Percentiles rank a stretch among this genome's conserved stretches.
phyloP scores from a whole-genome alignment of 306 rosid genomes.

The Vigna nakashimae region DNA sequence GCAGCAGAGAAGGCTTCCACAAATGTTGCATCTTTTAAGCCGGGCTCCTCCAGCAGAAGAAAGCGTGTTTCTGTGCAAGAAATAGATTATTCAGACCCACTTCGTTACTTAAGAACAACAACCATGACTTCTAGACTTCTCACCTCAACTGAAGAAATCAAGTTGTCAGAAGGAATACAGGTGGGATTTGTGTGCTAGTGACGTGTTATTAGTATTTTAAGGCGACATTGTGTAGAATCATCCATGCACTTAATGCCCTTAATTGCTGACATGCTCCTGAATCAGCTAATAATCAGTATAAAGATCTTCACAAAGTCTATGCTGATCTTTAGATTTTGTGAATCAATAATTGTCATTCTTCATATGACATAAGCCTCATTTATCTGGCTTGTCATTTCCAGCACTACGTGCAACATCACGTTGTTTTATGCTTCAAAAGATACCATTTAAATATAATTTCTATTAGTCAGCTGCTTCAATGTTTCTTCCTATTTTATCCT shows the following conservation, averaged over 20 bases:
- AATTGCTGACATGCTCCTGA: constrained; percentile 34
- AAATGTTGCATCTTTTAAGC: constrained; percentile 67
- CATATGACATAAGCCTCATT: constrained; percentile 10
- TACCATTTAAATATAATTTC: constrained; percentile 14
- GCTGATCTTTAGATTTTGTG: constrained; percentile 17
- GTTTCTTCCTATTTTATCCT: background rate
- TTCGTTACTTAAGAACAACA: constrained; percentile 83
- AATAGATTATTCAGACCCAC: constrained; percentile 82
- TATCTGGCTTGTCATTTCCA: constrained; percentile 22
- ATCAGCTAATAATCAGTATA: constrained; percentile 30
- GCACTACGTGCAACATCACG: constrained; percentile 1
- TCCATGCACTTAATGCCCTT: constrained; percentile 18
- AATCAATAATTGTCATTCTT: constrained; percentile 29
- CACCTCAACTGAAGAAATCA: constrained; percentile 74
- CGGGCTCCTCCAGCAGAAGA: constrained; percentile 69
- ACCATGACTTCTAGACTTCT: constrained; percentile 76
- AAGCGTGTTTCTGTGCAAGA: constrained; percentile 76
- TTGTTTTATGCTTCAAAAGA: constrained; percentile 12
- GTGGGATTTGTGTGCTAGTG: constrained; percentile 51
- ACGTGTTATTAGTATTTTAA: constrained; percentile 28
- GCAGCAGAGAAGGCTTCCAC: constrained; percentile 82
- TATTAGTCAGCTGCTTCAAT: constrained; percentile 4
- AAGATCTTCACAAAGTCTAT: constrained; percentile 33
- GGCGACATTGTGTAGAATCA: constrained; percentile 26
- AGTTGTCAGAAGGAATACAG: constrained; percentile 94